Evolutionary conservation across 2,329 filamentous ascomycete species (phyloP).

Genomic region (Exophiala oligosperma): DNA sequence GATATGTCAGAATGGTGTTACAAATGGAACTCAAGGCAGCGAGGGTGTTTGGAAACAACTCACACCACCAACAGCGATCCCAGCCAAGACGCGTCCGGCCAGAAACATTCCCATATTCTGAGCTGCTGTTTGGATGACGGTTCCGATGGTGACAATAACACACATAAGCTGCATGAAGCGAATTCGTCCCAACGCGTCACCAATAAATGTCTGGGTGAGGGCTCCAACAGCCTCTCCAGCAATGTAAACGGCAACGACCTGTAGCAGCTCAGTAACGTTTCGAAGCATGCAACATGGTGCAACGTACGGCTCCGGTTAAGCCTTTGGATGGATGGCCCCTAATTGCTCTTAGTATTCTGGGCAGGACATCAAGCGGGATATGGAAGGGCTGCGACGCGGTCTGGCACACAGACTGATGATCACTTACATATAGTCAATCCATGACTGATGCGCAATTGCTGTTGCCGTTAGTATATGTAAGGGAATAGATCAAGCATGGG

Average conservation of each 20-base stretch:
- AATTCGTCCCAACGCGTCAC: constrained; percentile 54
- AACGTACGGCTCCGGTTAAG: constrained; percentile 53
- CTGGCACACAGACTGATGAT: too few relatives aligned
- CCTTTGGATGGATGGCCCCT: constrained; percentile 50
- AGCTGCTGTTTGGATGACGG: constrained; percentile 64
- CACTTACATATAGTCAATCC: constrained; percentile 58
- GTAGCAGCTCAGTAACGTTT: constrained; percentile 19
- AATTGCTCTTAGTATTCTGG: too few relatives aligned
- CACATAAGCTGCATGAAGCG: constrained; percentile 60
- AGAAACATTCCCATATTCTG: constrained; percentile 62
- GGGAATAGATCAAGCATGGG: constrained; percentile 34
- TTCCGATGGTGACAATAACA: constrained; percentile 67
- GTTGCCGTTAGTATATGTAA: constrained; percentile 30
- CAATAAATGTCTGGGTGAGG: constrained; percentile 54
- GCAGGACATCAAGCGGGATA: too few relatives aligned
- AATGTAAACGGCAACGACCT: constrained; percentile 60
- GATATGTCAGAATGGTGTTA: too few relatives aligned
- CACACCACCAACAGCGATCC: constrained; percentile 78
- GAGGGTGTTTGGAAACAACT: constrained; percentile 52
- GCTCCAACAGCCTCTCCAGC: constrained; percentile 60
- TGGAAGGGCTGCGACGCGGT: too few relatives aligned
- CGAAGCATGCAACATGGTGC: neutral
- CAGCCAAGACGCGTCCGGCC: constrained; percentile 71
- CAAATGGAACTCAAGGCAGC: too few relatives aligned
- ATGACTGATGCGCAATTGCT: constrained; percentile 59